These are phyloP conservation scores for Oryza officinalis DNA, from an alignment of 176 grass and related monocot genomes.

Conservation along the genomic window DNA sequence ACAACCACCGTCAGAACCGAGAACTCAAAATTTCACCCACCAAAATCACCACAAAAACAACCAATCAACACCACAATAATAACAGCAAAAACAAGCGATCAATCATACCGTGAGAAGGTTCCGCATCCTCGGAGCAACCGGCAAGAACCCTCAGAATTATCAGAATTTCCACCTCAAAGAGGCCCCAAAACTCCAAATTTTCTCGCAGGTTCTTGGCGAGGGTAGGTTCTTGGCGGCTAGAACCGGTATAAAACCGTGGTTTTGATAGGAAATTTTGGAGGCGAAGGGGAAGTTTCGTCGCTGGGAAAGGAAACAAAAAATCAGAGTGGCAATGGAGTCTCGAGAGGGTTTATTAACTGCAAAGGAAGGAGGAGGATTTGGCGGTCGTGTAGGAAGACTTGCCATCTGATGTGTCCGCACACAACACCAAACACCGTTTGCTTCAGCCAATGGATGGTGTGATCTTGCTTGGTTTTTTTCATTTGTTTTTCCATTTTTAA, in stretches of 20 bases:
- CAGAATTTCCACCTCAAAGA: neutral
- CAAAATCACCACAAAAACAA: neutral
- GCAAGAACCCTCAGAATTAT: neutral
- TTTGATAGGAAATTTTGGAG: constrained; percentile 11
- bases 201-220: neutral
- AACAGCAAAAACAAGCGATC: neutral
- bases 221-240: neutral
- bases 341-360: constrained; percentile 26
- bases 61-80: neutral
- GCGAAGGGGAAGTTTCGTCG: neutral
- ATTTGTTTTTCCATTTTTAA: neutral
- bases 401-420: neutral
- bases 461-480: neutral
- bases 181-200: neutral
- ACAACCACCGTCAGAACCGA: neutral
- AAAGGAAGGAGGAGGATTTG: neutral
- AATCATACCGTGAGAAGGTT: constrained; percentile 58
- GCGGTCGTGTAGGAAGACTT: constrained; percentile 2
- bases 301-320: neutral
- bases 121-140: constrained; percentile 35
- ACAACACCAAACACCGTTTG: neutral
- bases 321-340: neutral
- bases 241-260: neutral
- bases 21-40: neutral
- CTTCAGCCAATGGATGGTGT: neutral